Evolutionary conservation across 805 yeast genomes (phyloP).

Genomic region (Phaffomyces opuntiae): DNA sequence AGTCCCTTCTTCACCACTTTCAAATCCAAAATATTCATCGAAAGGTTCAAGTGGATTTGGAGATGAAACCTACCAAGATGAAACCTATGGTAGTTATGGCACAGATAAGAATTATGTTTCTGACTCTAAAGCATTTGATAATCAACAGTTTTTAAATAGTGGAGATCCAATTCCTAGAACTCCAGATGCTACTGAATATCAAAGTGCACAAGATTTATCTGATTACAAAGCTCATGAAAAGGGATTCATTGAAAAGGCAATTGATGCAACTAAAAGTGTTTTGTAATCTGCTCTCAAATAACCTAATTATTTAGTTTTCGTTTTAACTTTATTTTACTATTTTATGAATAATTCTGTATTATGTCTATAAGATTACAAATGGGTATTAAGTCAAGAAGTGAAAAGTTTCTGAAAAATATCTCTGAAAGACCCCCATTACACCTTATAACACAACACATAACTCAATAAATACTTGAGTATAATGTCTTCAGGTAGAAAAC

Average conservation of each 20-base stretch:
- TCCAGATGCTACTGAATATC: not conserved
- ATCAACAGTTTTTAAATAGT: no score
- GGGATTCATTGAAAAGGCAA: conserved; percentile 3
- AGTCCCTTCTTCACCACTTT: no score
- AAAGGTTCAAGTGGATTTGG: no score
- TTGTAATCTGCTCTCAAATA: not conserved
- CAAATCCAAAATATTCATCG: no score
- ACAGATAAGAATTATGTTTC: no score
- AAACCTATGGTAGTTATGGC: no score
- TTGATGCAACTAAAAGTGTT: conserved; percentile 6
- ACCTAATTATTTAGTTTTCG: not conserved
- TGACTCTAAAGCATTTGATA: no score
- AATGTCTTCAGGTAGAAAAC: not conserved
- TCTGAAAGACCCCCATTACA: not conserved
- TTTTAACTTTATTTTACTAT: not conserved
- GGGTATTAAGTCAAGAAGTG: not conserved
- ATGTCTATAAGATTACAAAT: not conserved
- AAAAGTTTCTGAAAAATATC: not conserved
- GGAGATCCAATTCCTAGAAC: not conserved
- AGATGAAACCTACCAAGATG: no score
- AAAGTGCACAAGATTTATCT: not conserved
- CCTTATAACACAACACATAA: not conserved
- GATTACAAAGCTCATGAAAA: not conserved
- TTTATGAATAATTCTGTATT: no score
- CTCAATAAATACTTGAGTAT: no score